Evolutionary conservation across 2,329 filamentous ascomycete genomes (phyloP).

Genomic region (Pseudogymnoascus sp.): DNA sequence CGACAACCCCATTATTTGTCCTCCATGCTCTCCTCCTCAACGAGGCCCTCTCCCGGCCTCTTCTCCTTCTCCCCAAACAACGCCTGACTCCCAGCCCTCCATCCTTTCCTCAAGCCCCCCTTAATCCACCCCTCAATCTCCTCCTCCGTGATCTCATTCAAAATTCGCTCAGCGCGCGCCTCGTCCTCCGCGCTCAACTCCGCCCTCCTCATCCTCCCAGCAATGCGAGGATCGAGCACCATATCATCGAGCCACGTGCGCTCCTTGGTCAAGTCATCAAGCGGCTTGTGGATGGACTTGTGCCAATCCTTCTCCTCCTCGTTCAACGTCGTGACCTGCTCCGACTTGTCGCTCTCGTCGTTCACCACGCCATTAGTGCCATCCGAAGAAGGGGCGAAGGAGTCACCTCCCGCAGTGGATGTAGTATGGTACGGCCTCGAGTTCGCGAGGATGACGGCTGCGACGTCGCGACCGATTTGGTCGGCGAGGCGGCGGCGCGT

Average conservation of each 20-base stretch:
- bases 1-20: not conserved
- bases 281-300: slow-evolving; percentile 60
- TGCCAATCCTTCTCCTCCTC: slow-evolving; percentile 76
- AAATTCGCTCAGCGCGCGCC: slow-evolving; percentile 52
- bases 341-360: slow-evolving; percentile 33
- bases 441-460: slow-evolving; percentile 65
- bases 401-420: slow-evolving; percentile 41
- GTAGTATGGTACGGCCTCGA: slow-evolving; percentile 38
- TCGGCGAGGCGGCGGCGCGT: slow-evolving; percentile 81
- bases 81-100: slow-evolving; percentile 21
- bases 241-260: slow-evolving; percentile 69
- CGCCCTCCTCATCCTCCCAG: slow-evolving; percentile 72
- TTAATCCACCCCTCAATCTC: slow-evolving; percentile 64
- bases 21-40: slow-evolving; percentile 9
- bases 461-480: slow-evolving; percentile 76
- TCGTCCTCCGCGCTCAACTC: slow-evolving; percentile 63
- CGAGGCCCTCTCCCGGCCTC: slow-evolving; percentile 13
- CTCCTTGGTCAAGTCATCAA: slow-evolving; percentile 49
- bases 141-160: slow-evolving; percentile 47
- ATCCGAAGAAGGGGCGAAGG: slow-evolving; percentile 12
- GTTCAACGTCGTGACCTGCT: slow-evolving; percentile 57
- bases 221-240: slow-evolving; percentile 67
- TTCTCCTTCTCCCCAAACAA: slow-evolving; percentile 18
- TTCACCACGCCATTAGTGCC: not conserved
- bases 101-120: slow-evolving; percentile 46